Evolutionary conservation across 139 green algal genomes (phyloP), one percentile per base, ranked within the genome.

Genomic region (Chlamydomonas sp.): DNA sequence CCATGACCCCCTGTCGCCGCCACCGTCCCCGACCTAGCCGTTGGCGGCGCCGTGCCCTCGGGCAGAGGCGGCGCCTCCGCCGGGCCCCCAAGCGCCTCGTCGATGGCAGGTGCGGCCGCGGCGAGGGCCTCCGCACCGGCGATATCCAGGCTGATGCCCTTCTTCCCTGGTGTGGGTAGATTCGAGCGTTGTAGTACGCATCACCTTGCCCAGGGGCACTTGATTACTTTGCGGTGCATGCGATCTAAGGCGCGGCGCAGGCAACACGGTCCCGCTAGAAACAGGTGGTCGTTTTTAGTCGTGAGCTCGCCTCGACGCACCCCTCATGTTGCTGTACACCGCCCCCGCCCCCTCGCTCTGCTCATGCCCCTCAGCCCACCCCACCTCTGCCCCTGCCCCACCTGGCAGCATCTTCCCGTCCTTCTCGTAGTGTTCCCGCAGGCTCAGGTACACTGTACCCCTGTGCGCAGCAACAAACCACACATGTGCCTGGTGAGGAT

Each of bases 391-490:
- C 5, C 8, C 58, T 20, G 2, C 14, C 83, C 60, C 83, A 87
- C 92, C 88, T 0, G 93, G 95, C 58, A 92, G 64, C 89, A 90
- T 68, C 89, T 95, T 63, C 4, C 95, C 86, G 71, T 90, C 90
- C 92, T 96, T 94, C 57, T 93, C 83, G 66, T 96, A 95, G 77
- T 90, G 95, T 84, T 95, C 93, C 2, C 94, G 87, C 63, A 96
- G 68, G 59, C 88, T 80, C 3, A 96, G 78, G 58, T 90, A 93
- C 6, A 59, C 67, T 2, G 77, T 90, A 75, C 89, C 91, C 86
- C 93, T 95, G 90, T 91, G 93, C 3, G 88, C 63, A 49, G 31
- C 31, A 49, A 49, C 31, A 49, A 0, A 49, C 31, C 31, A 49
- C 31, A 49, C 31, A 49, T 0, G 31, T 49, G 31, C 31, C 31